Base-by-base conservation (phyloP, 148 eudicot genomes). In the Camellia japonica region DNA sequence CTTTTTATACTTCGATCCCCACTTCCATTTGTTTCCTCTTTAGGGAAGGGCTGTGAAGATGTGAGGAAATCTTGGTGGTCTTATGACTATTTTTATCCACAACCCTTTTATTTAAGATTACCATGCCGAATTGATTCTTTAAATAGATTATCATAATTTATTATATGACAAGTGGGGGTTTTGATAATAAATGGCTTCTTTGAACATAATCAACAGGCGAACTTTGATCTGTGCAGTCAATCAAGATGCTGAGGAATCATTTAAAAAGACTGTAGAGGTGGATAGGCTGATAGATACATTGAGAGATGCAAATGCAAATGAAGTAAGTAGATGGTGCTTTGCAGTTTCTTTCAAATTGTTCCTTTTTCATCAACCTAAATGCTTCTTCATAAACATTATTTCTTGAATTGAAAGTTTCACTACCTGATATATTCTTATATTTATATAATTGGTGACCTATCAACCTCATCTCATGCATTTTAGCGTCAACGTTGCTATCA, bases 141-240 rank as follows among this genome's bases (percentile, higher is more conserved):
- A 43, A 76, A 20, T n/a, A 42, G 77, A 0, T 64, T 20, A 20
- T 73, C 23, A 30, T 49, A 60, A 43, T 76, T 78, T 70, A 66
- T 65, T 80, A 73, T 62, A 70, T 79, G 71, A 43, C 73, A 85
- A 68, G 69, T 80, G 80, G 77, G 82, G 76, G 73, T 85, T 83
- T 81, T 84, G 79, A 71, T 87, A 76, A 83, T 88, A 86, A 80
- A 78, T 75, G 87, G 71, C 73, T 88, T 81, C 79, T 83, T 90
- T 89, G 86, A 89, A 82, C 87, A 83, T 80, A 90, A 88, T 90
- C 87, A 95, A 82, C 99, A 93, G 99, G 99, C 89, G 81, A 90
- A 92, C 83, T 92, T 90, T 91, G 92, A 88, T 94, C 67, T 92
- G 88, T 91, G 97, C 99, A 89, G 95, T 83, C 94, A 90, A 76